phyloP scores from a whole-genome alignment of 768 basidiomycete species.

The Pleurotus platypus region DNA sequence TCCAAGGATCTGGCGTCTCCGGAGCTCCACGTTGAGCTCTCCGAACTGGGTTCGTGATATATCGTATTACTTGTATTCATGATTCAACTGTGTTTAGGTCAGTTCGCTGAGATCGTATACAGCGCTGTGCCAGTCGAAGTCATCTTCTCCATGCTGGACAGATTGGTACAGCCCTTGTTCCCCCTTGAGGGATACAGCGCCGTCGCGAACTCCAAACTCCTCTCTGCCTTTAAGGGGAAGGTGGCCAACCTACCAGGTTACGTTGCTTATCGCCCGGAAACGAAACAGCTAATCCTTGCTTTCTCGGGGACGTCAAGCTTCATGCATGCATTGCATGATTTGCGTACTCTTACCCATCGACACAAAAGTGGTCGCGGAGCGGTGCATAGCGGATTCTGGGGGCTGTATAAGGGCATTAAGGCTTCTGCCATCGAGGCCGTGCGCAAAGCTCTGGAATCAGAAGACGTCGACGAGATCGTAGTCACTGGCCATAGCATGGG shows the following conservation, averaged over 20 bases:
- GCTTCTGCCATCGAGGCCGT: constrained; percentile 30
- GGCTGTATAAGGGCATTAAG: constrained; percentile 42
- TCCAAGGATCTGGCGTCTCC: constrained; percentile 34
- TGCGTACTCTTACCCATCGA: constrained; percentile 32
- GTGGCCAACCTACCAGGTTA: constrained; percentile 43
- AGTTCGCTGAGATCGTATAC: constrained; percentile 55
- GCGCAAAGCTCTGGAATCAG: constrained; percentile 29
- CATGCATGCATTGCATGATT: constrained; percentile 43
- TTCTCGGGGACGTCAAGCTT: constrained; percentile 46
- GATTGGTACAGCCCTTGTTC: constrained; percentile 36
- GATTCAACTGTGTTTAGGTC: constrained; percentile 26
- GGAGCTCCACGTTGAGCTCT: constrained; percentile 34
- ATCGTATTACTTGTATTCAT: not conserved
- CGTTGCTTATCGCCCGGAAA: constrained; percentile 39
- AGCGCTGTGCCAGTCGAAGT: constrained; percentile 37
- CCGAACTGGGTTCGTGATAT: constrained; percentile 36
- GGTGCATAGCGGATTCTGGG: constrained; percentile 57
- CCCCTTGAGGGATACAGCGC: constrained; percentile 48
- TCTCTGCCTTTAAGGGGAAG: constrained; percentile 36
- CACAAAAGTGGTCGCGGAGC: constrained; percentile 35
- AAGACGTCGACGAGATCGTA: constrained; percentile 38
- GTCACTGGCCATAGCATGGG: constrained; percentile 61
- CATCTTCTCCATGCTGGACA: constrained; percentile 36
- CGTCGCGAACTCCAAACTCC: constrained; percentile 28
- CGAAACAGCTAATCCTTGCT: constrained; percentile 46